Percentiles rank a stretch among this genome's conserved stretches.
phyloP scores from a whole-genome alignment of 208 protist species.

The Crithidia bombi region DNA sequence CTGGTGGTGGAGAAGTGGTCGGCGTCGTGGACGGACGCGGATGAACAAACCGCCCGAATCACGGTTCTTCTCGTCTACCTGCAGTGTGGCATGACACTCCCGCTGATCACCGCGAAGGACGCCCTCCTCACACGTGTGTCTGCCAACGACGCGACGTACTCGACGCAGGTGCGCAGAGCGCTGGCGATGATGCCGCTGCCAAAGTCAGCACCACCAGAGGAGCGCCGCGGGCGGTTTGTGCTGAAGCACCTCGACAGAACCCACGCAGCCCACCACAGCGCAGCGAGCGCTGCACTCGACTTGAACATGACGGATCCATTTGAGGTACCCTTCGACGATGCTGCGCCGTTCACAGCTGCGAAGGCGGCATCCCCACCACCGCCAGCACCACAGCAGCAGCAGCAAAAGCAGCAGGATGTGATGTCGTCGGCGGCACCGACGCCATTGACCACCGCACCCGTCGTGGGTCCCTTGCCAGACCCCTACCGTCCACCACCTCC shows the following conservation, averaged over 20 bases:
- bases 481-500: slow-evolving; percentile 3
- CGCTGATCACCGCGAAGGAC: slow-evolving; percentile 54
- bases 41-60: slow-evolving; percentile 58
- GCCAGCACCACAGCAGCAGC: slow-evolving; percentile 9
- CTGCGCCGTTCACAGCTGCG: background rate
- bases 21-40: slow-evolving; percentile 21
- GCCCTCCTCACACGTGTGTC: slow-evolving; percentile 36
- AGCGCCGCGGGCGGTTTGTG: slow-evolving; percentile 43
- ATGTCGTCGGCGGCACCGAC: slow-evolving; percentile 6
- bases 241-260: slow-evolving; percentile 39
- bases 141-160: slow-evolving; percentile 32
- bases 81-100: slow-evolving; percentile 69
- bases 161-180: slow-evolving; percentile 54
- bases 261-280: background rate
- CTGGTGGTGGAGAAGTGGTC: slow-evolving; percentile 44
- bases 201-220: slow-evolving; percentile 3
- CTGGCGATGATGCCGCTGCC: slow-evolving; percentile 67
- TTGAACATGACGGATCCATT: slow-evolving; percentile 28
- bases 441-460: background rate
- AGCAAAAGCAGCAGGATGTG: background rate
- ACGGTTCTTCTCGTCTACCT: slow-evolving; percentile 75
- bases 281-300: slow-evolving; percentile 15
- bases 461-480: background rate
- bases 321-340: slow-evolving; percentile 5
- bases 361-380: background rate